These are phyloP conservation scores for Pichia exigua DNA, from an alignment of 805 yeast species.

Conservation along the genomic window DNA sequence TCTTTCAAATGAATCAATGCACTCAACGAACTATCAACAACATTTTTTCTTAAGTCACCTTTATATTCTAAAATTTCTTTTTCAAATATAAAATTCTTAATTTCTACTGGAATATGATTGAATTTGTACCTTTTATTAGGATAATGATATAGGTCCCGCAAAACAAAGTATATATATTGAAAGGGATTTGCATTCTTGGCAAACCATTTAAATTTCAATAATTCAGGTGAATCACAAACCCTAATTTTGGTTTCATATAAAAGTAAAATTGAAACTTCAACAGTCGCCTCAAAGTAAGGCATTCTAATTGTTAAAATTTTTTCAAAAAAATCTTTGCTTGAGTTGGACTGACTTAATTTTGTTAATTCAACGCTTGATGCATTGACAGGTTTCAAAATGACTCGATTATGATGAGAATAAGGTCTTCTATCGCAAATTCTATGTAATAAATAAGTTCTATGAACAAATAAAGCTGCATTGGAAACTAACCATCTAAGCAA, in stretches of 20 bases:
- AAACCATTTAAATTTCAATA: slow-evolving; percentile 11
- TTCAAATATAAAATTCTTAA: slow-evolving; percentile 7
- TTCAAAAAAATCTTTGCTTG: slow-evolving; percentile 6
- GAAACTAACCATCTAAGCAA: slow-evolving; percentile 81
- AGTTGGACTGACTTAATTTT: slow-evolving; percentile 2
- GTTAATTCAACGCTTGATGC: slow-evolving; percentile 2
- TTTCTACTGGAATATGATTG: slow-evolving; percentile 7
- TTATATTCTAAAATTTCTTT: slow-evolving; percentile 4
- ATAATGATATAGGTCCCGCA: slow-evolving; percentile 10
- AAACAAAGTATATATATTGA: slow-evolving; percentile 10
- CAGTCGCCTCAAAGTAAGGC: slow-evolving; percentile 2
- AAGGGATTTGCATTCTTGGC: slow-evolving; percentile 11
- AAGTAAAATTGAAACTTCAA: slow-evolving; percentile 7
- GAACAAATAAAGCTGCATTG: slow-evolving; percentile 65
- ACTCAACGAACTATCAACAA: slow-evolving; percentile 6
- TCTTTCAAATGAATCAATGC: neutral
- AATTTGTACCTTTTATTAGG: slow-evolving; percentile 9
- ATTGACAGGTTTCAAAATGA: slow-evolving; percentile 7
- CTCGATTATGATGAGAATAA: slow-evolving; percentile 10
- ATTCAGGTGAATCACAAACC: slow-evolving; percentile 2
- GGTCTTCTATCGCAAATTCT: slow-evolving; percentile 8
- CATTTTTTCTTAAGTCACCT: slow-evolving; percentile 9
- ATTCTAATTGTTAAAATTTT: slow-evolving; percentile 3
- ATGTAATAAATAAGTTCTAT: slow-evolving; percentile 9
- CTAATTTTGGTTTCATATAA: slow-evolving; percentile 10